These are phyloP conservation scores for Mortierella sp. DNA, from an alignment of 371 early-diverging fungal genomes.

Conservation along the genomic window DNA sequence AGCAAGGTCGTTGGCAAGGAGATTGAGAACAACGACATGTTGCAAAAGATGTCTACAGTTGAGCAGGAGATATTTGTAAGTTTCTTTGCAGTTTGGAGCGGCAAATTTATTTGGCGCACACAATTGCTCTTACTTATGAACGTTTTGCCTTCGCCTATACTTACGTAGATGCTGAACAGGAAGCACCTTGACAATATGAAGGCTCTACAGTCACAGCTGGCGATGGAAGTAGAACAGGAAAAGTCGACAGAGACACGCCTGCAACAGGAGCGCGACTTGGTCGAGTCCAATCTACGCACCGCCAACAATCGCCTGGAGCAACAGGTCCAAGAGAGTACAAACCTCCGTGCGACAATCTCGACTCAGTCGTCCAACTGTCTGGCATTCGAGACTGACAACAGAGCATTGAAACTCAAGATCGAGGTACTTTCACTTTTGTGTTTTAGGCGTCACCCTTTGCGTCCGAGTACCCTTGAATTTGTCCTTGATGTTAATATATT, in stretches of 20 bases:
- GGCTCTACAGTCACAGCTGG: slow-evolving; percentile 52
- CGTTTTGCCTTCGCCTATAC: background rate
- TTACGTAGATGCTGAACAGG: slow-evolving; percentile 35
- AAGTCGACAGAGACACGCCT: slow-evolving; percentile 54
- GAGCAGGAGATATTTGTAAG: slow-evolving; percentile 53
- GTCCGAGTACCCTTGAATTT: too few relatives aligned
- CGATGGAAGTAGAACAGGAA: slow-evolving; percentile 55
- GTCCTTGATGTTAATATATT: background rate
- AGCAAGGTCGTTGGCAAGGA: slow-evolving; percentile 65
- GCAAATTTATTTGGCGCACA: background rate
- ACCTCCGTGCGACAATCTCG: slow-evolving; percentile 56
- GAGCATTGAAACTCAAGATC: slow-evolving; percentile 57
- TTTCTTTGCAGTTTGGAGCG: background rate
- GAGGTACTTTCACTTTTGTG: slow-evolving; percentile 52
- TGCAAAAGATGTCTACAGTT: slow-evolving; percentile 60
- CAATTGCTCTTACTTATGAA: background rate
- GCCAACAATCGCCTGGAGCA: slow-evolving; percentile 18
- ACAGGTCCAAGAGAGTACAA: slow-evolving; percentile 36
- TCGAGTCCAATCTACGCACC: slow-evolving; percentile 29
- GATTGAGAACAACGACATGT: slow-evolving; percentile 63
- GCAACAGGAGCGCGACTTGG: slow-evolving; percentile 43
- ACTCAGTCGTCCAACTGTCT: slow-evolving; percentile 60
- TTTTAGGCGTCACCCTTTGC: background rate
- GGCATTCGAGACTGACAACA: slow-evolving; percentile 60
- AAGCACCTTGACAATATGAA: slow-evolving; percentile 63